Percentiles rank a stretch among this genome's conserved stretches.
Evolutionary conservation across 768 basidiomycete genomes (phyloP).

Genomic region (Pluteus cervinus): DNA sequence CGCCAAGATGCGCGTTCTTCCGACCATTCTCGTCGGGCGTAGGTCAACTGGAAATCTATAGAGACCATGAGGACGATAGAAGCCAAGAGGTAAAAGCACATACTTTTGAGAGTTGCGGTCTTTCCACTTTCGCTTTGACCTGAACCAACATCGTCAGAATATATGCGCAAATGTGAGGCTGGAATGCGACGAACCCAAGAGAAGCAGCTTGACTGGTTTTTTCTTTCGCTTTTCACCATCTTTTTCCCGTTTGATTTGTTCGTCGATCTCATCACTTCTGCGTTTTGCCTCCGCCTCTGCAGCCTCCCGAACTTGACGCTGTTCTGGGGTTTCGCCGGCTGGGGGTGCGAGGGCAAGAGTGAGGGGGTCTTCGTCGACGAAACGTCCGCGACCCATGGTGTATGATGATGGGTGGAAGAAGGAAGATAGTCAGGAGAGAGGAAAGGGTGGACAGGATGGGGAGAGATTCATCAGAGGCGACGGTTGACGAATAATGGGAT

Average conservation of each 20-base stretch:
- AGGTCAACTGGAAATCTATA: slow-evolving; percentile 69
- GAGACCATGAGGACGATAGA: slow-evolving; percentile 9
- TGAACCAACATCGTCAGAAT: slow-evolving; percentile 12
- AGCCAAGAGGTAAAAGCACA: slow-evolving; percentile 2
- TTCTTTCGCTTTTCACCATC: slow-evolving; percentile 54
- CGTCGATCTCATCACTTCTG: slow-evolving; percentile 73
- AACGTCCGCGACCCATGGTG: too few species aligned
- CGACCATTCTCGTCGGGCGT: slow-evolving; percentile 63
- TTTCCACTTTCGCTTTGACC: slow-evolving; percentile 76
- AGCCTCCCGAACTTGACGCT: slow-evolving; percentile 47
- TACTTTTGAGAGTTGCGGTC: slow-evolving; percentile 77
- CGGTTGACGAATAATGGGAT: too few species aligned
- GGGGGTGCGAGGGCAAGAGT: slow-evolving; percentile 57
- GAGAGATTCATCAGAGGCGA: too few species aligned
- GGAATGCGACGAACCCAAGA: slow-evolving; percentile 44
- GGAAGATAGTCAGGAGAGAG: too few species aligned
- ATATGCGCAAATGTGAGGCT: slow-evolving; percentile 2
- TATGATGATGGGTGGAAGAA: too few species aligned
- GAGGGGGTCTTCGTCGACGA: slow-evolving; percentile 55
- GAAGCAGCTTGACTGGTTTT: slow-evolving; percentile 65
- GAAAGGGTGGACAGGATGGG: too few species aligned
- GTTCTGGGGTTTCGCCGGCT: slow-evolving; percentile 51
- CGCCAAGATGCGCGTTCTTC: slow-evolving; percentile 70
- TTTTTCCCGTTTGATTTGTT: slow-evolving; percentile 57
- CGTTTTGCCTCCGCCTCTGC: slow-evolving; percentile 59